Base-by-base conservation (phyloP, 2,329 filamentous ascomycete genomes). In the Parasarocladium wereldwijsianum region DNA sequence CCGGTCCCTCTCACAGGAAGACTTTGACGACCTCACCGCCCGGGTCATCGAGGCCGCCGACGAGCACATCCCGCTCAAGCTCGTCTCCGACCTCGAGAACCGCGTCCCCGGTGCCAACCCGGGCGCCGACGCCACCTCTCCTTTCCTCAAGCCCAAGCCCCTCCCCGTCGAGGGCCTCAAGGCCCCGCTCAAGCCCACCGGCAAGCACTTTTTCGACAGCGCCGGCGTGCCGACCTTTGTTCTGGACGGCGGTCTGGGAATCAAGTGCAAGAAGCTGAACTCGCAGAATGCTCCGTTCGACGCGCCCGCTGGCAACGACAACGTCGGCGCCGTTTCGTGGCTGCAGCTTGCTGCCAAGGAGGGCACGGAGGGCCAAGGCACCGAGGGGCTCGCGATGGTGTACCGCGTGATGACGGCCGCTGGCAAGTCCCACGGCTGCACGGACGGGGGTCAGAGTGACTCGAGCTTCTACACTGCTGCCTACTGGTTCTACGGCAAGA, bases 121-220 rank as follows among this genome's bases (percentile, higher is more conserved):
- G 34, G 58, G 57, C 29, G 61, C 62, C 23, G 55, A 57, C n/a
- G 46, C 54, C 28, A 43, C 54, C 6, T 40, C 54, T n/a, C 61
- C 66, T 3, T 67, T 67, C 39, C 50, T 52, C 24, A 26, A 20
- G 23, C 30, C 30, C 17, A 12, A 18, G n/a, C 16, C 11, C 12
- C 24, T 55, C 3, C 40, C 52, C 31, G 47, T 71, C 31, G 36
- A 42, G 8, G 43, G 62, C 19, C 34, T 47, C 5, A 46, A 46
- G 31, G 37, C 44, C 2, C 50, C 53, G 28, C 60, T 64, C 41
- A 6, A 23, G 14, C 28, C 19, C 20, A 45, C 75, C 10, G 78
- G 77, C 17, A 62, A 70, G 41, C 78, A 84, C 60, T 79, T 61
- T 63, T 83, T 83, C 59, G 65, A 64, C 49, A 36, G 37, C 26